These are phyloP conservation scores for Anisodus acutangulus DNA, from an alignment of 257 asterid species.

Conservation along the genomic window DNA sequence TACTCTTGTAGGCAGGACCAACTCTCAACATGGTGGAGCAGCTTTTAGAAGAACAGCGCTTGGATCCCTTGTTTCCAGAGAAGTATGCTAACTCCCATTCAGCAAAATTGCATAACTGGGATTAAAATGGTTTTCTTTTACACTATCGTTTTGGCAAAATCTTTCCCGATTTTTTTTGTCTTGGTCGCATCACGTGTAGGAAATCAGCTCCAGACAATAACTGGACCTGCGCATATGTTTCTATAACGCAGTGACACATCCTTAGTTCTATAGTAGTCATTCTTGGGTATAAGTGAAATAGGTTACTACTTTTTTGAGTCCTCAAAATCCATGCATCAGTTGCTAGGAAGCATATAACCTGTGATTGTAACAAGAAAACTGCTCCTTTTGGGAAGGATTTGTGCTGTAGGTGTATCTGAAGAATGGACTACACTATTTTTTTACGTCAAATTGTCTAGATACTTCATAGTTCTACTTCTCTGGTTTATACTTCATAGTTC, in stretches of 20 bases:
- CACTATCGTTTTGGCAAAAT: neutral
- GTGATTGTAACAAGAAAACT: neutral
- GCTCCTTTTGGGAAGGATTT: neutral
- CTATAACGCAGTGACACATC: neutral
- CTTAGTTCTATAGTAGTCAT: neutral
- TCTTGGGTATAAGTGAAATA: neutral
- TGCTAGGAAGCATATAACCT: neutral
- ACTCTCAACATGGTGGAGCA: constrained; percentile 72
- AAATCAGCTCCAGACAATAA: neutral
- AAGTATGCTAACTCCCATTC: constrained; percentile 40
- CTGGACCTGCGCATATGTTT: neutral
- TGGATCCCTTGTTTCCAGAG: constrained; percentile 60
- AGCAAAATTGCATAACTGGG: neutral
- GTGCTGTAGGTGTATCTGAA: neutral
- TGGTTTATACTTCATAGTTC: neutral
- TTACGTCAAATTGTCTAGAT: neutral
- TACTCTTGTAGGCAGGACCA: constrained; percentile 55
- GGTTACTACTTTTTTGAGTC: neutral
- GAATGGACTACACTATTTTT: neutral
- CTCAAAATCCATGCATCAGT: too few species aligned
- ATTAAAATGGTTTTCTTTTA: neutral
- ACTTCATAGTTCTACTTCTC: neutral
- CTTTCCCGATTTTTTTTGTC: neutral
- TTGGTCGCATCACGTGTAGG: neutral
- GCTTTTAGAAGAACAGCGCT: constrained; percentile 73